Evolutionary conservation across 2,329 filamentous ascomycete genomes (phyloP).

Genomic region (Pseudogymnoascus verrucosus): DNA sequence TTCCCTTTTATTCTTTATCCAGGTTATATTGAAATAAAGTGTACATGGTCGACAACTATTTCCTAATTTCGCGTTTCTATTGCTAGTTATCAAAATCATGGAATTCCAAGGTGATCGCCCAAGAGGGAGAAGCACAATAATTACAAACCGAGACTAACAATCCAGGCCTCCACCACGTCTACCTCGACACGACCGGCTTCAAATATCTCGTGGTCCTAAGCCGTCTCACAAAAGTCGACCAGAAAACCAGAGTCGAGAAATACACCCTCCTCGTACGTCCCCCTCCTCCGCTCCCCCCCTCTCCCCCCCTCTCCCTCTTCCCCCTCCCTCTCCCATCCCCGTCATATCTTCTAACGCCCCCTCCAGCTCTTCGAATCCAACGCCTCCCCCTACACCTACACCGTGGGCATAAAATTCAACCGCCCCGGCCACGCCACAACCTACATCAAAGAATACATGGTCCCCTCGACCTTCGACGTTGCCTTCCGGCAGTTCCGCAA

Average conservation of each 20-base stretch:
- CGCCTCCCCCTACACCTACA: no score
- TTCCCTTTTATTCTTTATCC: no score
- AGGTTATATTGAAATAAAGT: neutral
- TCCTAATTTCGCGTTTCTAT: neutral
- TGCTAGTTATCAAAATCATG: neutral
- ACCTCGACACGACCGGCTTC: conserved; percentile 54
- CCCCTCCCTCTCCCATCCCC: no score
- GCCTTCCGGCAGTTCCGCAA: no score
- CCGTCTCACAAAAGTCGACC: conserved; percentile 37
- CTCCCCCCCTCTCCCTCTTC: no score
- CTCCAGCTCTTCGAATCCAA: no score
- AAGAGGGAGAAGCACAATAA: neutral
- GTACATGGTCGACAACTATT: neutral
- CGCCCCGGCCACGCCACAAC: no score
- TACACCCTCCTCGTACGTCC: conserved; percentile 50
- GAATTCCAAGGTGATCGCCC: neutral
- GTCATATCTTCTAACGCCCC: no score
- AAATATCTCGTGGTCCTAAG: conserved; percentile 55
- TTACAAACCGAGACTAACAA: neutral
- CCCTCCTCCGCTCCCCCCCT: neutral
- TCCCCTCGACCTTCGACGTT: no score
- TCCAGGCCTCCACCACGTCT: conserved; percentile 55
- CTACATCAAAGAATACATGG: no score
- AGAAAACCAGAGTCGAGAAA: conserved; percentile 45
- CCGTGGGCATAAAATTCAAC: no score